Evolutionary conservation across 805 yeast genomes (phyloP).

Genomic region (Saturnispora zaruensis): DNA sequence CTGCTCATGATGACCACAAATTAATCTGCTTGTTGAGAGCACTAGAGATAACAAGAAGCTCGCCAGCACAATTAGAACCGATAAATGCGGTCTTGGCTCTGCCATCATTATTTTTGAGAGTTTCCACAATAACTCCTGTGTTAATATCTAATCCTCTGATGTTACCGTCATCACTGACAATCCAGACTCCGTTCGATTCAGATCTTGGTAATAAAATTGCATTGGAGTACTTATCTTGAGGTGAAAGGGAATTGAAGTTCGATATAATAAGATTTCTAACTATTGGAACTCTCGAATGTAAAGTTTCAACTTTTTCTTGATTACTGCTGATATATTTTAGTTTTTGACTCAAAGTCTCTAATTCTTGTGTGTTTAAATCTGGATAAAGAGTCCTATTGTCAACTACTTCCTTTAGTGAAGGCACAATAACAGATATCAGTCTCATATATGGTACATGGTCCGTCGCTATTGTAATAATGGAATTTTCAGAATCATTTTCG

Average conservation of each 20-base stretch:
- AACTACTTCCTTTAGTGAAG: constrained; percentile 22
- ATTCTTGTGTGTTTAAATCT: constrained; percentile 7
- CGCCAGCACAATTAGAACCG: constrained; percentile 25
- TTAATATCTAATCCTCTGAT: constrained; percentile 51
- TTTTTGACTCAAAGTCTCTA: constrained; percentile 2
- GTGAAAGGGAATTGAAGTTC: constrained; percentile 43
- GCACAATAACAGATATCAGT: constrained; percentile 45
- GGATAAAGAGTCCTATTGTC: not conserved
- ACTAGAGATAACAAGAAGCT: constrained; percentile 42
- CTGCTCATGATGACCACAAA: constrained; percentile 25
- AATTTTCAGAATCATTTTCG: constrained; percentile 2
- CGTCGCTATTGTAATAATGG: constrained; percentile 54
- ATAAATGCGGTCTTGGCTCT: constrained; percentile 39
- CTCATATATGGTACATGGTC: constrained; percentile 76
- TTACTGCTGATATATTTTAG: constrained; percentile 2
- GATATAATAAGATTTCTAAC: constrained; percentile 32
- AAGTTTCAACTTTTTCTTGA: constrained; percentile 14
- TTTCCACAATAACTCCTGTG: constrained; percentile 29
- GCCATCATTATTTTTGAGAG: constrained; percentile 33
- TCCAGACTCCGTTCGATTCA: constrained; percentile 46
- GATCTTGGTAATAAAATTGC: constrained; percentile 32
- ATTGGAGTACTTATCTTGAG: constrained; percentile 60
- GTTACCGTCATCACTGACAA: constrained; percentile 60
- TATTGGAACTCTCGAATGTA: constrained; percentile 23
- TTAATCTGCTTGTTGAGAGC: constrained; percentile 34